These are phyloP conservation scores for Hanseniaspora taiwanica DNA, from an alignment of 805 yeast species.

Conservation along the genomic window DNA sequence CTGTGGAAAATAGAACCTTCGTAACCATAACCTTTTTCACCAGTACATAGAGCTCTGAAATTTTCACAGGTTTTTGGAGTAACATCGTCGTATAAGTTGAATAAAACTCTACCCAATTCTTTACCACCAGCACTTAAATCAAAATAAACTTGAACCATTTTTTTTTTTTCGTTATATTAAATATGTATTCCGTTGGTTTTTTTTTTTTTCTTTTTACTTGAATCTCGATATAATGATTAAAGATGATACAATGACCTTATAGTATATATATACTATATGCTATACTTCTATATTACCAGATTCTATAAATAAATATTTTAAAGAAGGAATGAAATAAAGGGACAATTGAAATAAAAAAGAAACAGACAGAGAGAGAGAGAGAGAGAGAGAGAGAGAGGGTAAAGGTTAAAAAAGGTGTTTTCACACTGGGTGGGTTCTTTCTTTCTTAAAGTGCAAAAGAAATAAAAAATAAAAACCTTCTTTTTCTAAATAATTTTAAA, in stretches of 20 bases:
- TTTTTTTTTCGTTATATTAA: constrained; percentile 2
- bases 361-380: background rate
- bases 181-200: background rate
- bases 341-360: no score
- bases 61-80: constrained; percentile 87
- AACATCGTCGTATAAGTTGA: constrained; percentile 27
- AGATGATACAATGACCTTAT: no score
- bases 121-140: constrained; percentile 69
- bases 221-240: no score
- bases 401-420: background rate
- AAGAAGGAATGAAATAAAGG: no score
- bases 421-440: background rate
- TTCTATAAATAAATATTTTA: no score
- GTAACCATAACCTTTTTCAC: constrained; percentile 56
- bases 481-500: no score
- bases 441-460: no score
- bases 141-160: constrained; percentile 65
- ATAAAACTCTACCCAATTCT: constrained; percentile 34
- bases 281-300: no score
- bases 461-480: no score
- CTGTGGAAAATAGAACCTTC: constrained; percentile 89
- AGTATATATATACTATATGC: no score
- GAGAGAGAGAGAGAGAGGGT: background rate
- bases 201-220: background rate
- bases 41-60: constrained; percentile 79